Conservation (phyloP, 306 rosid genomes). For the Cotoneaster glaucophyllus region DNA sequence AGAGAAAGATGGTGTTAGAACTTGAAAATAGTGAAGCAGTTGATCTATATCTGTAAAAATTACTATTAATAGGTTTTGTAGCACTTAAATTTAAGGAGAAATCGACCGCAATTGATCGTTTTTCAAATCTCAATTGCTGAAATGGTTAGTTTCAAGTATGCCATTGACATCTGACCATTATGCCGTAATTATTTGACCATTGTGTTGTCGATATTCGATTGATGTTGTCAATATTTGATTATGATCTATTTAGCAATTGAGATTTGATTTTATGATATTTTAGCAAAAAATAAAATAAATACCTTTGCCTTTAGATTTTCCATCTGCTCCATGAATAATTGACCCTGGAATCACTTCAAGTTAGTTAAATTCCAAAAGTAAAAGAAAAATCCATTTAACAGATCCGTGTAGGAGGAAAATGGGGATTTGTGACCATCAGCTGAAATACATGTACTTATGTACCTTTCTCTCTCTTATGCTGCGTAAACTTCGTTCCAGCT, state of each 20-base stretch:
- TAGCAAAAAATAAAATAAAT: neutral
- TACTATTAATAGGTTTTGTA: too few species aligned
- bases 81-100: too few species aligned
- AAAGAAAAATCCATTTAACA: neutral
- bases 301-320: slow-evolving; percentile 42
- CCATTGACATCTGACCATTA: too few species aligned
- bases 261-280: too few species aligned
- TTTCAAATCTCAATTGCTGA: neutral
- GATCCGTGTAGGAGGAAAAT: neutral
- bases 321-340: slow-evolving; percentile 26
- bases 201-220: too few species aligned
- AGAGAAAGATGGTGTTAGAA: neutral
- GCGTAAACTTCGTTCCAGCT: slow-evolving; percentile 39
- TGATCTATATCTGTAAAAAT: neutral
- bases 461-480: slow-evolving; percentile 51
- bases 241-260: too few species aligned
- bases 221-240: too few species aligned
- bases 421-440: neutral
- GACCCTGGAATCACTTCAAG: slow-evolving; percentile 29
- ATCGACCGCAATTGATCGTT: neutral
- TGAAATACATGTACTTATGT: neutral
- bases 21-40: neutral
- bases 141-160: too few species aligned
- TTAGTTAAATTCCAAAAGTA: neutral
- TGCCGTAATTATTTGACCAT: too few species aligned